Evolutionary conservation across 352 stramenopile genomes (phyloP), one percentile per base, ranked within the genome.

Genomic region (Thraustochytrium striatum): DNA sequence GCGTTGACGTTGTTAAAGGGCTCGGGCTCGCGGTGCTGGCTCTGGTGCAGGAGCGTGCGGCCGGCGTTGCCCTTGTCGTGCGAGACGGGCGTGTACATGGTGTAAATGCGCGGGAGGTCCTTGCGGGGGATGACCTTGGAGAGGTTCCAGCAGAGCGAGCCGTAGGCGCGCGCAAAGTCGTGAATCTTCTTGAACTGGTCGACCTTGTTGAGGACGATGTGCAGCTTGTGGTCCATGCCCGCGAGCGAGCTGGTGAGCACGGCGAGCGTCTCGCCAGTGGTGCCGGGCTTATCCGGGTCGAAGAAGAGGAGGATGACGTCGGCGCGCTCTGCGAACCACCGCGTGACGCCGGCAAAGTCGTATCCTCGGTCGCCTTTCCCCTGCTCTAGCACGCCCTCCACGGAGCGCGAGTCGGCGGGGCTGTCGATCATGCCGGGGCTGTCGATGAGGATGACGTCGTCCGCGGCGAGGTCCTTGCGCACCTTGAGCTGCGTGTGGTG

Each of bases 281-380:
- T 99, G 21, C 97, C 97, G 0, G 93, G 93, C 84, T 99, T 99
- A 83, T 99, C 97, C 2, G 97, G 97, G 88, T 99, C 97, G 83
- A 99, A 99, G 85, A 99, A 99, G 3, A 99, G 89, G 78, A 99
- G 84, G 65, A 99, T 98, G 68, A 99, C 94, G 83, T 99, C 97
- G 2, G 96, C 96, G 52, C 96, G 89, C 85, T 99, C 94, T 2
- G 96, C 95, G 85, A 99, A 98, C 96, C 96, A 99, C 95, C 96
- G 50, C 94, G 88, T 84, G 1, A 82, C 72, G 25, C 81, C 78
- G 69, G 79, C 79, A 43, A 84, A 84, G 70, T 84, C 79, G 36
- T 84, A 84, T 3, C 81, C 81, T 36, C 81, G 81, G 21, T 84
- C 81, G 43, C 75, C 80, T 3, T 21, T 35, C 7, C n/a, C 79